Evolutionary conservation across 139 green algal species (phyloP), one percentile per base, ranked within the genome.

Genomic region (Picochlorum sp.): DNA sequence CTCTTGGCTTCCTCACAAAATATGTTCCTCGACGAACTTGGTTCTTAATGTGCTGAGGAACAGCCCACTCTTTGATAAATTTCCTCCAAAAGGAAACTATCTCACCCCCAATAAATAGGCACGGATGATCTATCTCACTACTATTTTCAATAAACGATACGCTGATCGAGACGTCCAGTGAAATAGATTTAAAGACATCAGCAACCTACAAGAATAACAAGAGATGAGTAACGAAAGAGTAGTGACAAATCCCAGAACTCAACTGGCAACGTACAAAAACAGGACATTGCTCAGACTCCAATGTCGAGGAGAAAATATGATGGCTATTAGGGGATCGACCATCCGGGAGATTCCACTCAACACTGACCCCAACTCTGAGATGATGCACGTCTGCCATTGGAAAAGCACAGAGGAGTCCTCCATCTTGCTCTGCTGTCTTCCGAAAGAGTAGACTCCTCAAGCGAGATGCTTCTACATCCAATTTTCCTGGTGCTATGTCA

Each of bases 301-400:
- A 65, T 11, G 90, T 63, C 20, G 11, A 45, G 51, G 79, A 77
- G 51, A 88, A 90, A 1, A 81, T 59, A 72, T 90, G 77, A 63
- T 88, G 83, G 26, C 81, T 49, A 4, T 74, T 45, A 4, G 72
- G 49, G 9, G 58, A 34, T 49, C 79, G 71, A 20, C 79, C 83
- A 9, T 49, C 51, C 1, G 73, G 75, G 62, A 88, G 64, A 26
- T 71, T 69, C 64, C 77, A 85, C 11, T 51, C 44, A 3, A 44
- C 34, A 41, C 34, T 8, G 9, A 41, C 2, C 34, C 9, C 34
- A 11, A 11, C 8, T 41, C 34, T 41, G 7, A 41, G 7, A 41
- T 41, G 38, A 13, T 66, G 65, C 11, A 55, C 51, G 6, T 45
- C 34, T 9, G 74, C 47, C 41, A 83, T 60, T 4, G 77, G 77